Evolutionary conservation across 805 yeast species (phyloP).

Genomic region (Monosporozyma aquatica): DNA sequence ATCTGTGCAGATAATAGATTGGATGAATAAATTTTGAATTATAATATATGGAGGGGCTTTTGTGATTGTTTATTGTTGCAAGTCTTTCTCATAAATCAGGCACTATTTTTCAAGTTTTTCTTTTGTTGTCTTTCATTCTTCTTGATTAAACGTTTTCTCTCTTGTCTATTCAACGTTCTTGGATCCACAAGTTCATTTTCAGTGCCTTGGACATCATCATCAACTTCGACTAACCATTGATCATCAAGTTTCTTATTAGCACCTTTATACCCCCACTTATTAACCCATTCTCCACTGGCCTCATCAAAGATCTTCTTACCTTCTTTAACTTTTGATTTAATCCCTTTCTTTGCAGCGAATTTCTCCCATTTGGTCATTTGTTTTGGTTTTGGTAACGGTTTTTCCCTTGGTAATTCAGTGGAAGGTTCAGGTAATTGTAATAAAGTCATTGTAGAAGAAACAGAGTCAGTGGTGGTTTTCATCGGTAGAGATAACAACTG

Average conservation of each 20-base stretch:
- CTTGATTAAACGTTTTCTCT: conserved; percentile 76
- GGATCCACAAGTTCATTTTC: conserved; percentile 74
- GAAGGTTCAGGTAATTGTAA: conserved; percentile 77
- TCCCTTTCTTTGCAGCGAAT: conserved; percentile 94
- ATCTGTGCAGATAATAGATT: no score
- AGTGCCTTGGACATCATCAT: conserved; percentile 55
- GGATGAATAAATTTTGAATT: no score
- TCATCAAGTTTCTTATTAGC: conserved; percentile 75
- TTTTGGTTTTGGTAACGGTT: conserved; percentile 86
- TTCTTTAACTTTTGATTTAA: conserved; percentile 77
- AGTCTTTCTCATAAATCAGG: no score
- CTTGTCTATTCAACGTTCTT: conserved; percentile 68
- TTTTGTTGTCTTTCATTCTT: conserved; percentile 66
- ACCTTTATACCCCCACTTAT: conserved; percentile 97
- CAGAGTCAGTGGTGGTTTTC: conserved; percentile 72
- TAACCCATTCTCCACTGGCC: conserved; percentile 87
- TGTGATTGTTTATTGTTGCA: no score
- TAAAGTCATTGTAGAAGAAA: conserved; percentile 55
- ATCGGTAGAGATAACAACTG: conserved; percentile 86
- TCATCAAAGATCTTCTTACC: conserved; percentile 90
- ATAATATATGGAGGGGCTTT: no score
- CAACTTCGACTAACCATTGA: conserved; percentile 95
- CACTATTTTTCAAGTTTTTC: conserved; percentile 49
- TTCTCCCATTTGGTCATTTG: conserved; percentile 93
- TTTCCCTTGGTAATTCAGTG: conserved; percentile 85